Conservation (phyloP, 2,329 filamentous ascomycete species). For the Aspergillus felis region DNA sequence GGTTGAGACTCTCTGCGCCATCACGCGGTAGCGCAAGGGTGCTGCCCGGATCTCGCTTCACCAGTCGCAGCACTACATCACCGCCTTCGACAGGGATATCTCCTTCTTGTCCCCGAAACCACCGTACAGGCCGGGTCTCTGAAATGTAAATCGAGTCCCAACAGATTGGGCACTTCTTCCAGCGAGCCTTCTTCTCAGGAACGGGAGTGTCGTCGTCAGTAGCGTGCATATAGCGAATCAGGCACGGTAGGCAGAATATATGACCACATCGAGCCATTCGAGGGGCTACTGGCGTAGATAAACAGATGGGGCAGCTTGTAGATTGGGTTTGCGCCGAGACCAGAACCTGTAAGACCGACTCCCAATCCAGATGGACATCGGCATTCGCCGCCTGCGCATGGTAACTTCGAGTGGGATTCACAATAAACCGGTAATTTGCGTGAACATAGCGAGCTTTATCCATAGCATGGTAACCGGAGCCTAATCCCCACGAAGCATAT, state of each 20-base stretch:
- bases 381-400: slow-evolving; percentile 76
- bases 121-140: slow-evolving; percentile 83
- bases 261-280: slow-evolving; percentile 97
- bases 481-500: slow-evolving; percentile 76
- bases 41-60: slow-evolving; percentile 74
- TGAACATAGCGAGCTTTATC: slow-evolving; percentile 93
- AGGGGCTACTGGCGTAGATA: slow-evolving; percentile 86
- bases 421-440: slow-evolving; percentile 95
- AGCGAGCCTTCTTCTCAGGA: slow-evolving; percentile 67
- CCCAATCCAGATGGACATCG: slow-evolving; percentile 87
- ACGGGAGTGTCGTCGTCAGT: slow-evolving; percentile 64
- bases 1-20: slow-evolving; percentile 64
- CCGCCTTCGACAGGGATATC: slow-evolving; percentile 75
- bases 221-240: slow-evolving; percentile 94
- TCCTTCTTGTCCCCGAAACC: slow-evolving; percentile 85
- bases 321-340: slow-evolving; percentile 85
- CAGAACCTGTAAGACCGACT: slow-evolving; percentile 82
- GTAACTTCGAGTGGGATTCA: slow-evolving; percentile 78
- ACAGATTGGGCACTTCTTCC: slow-evolving; percentile 96
- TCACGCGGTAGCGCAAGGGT: slow-evolving; percentile 86
- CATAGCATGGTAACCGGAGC: slow-evolving; percentile 81
- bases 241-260: slow-evolving; percentile 90
- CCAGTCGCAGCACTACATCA: slow-evolving; percentile 83
- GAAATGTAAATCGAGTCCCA: slow-evolving; percentile 91
- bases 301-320: slow-evolving; percentile 88